Percentiles rank a stretch among this genome's conserved stretches.
Conservation (phyloP, 805 yeast species). For the Saturnispora besseyi region DNA sequence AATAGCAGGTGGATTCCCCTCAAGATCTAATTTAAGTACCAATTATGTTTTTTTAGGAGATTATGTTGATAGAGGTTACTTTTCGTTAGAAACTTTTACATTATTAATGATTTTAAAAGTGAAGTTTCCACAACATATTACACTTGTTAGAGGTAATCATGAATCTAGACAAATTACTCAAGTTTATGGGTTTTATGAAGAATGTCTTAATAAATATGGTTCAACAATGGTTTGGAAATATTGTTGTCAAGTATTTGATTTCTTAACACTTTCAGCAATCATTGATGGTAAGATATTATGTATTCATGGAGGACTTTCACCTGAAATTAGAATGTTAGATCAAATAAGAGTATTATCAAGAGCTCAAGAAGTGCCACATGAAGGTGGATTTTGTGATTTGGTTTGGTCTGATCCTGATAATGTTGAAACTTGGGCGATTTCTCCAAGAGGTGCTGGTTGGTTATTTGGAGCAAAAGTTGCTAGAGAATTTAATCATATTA, state of each 20-base stretch:
- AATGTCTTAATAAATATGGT: conserved; percentile 87
- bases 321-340: conserved; percentile 95
- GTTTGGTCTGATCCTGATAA: conserved; percentile 98
- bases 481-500: conserved; percentile 91
- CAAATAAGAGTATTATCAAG: conserved; percentile 89
- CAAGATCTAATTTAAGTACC: conserved; percentile 35
- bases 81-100: conserved; percentile 89
- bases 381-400: conserved; percentile 96
- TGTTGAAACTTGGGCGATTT: conserved; percentile 96
- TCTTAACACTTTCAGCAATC: conserved; percentile 87
- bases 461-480: conserved; percentile 90
- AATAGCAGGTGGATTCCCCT: conserved; percentile 88
- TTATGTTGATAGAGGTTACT: conserved; percentile 97
- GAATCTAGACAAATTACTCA: conserved; percentile 97
- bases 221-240: conserved; percentile 93
- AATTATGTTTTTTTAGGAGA: conserved; percentile 89
- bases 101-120: conserved; percentile 89
- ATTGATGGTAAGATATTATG: conserved; percentile 91
- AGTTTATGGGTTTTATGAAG: conserved; percentile 96
- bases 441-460: conserved; percentile 99
- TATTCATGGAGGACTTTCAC: conserved; percentile 96
- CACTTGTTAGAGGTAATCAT: conserved; percentile 95
- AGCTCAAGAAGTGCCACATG: conserved; percentile 98
- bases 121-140: conserved; percentile 55
- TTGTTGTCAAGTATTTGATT: conserved; percentile 94